A percentile compares a stretch with the other conserved stretches of the same genome.
Conservation (phyloP, 2,329 filamentous ascomycete species). For the Venturia effusa region DNA sequence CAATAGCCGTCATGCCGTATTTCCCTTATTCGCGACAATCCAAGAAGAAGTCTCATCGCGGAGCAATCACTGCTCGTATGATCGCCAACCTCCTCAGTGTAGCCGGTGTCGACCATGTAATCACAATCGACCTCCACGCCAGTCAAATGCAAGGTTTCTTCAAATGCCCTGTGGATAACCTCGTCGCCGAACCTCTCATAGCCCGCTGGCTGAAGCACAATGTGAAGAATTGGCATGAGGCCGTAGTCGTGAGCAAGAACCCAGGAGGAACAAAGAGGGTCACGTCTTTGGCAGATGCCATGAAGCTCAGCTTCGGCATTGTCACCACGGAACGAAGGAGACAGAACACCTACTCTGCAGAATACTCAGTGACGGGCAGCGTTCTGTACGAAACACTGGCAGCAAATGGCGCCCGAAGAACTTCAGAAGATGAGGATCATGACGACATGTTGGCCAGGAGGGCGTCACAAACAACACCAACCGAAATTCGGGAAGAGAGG, state of each 20-base stretch:
- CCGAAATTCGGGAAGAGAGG: not conserved
- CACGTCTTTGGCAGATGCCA: constrained; percentile 84
- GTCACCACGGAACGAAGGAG: constrained; percentile 70
- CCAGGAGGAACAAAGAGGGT: constrained; percentile 94
- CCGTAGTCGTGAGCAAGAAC: constrained; percentile 96
- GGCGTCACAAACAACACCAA: not conserved
- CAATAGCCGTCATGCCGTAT: constrained; percentile 75
- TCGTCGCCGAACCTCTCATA: constrained; percentile 90
- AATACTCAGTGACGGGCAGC: constrained; percentile 41
- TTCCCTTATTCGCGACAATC: constrained; percentile 99
- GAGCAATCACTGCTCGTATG: constrained; percentile 94
- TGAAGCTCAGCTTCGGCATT: constrained; percentile 97
- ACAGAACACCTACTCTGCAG: constrained; percentile 39
- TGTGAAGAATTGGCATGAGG: constrained; percentile 76
- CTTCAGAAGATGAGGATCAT: constrained; percentile 12
- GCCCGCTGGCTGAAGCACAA: constrained; percentile 91
- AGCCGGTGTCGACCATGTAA: constrained; percentile 92
- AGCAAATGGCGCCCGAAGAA: constrained; percentile 12
- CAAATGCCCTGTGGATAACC: constrained; percentile 92
- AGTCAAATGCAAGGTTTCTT: constrained; percentile 99
- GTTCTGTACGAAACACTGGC: constrained; percentile 51
- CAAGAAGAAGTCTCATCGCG: constrained; percentile 96
- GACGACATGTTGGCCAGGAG: not conserved
- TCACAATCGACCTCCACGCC: constrained; percentile 88
- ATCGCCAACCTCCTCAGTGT: constrained; percentile 88